Conservation (phyloP, 441 rosid species). For the Hura crepitans region DNA sequence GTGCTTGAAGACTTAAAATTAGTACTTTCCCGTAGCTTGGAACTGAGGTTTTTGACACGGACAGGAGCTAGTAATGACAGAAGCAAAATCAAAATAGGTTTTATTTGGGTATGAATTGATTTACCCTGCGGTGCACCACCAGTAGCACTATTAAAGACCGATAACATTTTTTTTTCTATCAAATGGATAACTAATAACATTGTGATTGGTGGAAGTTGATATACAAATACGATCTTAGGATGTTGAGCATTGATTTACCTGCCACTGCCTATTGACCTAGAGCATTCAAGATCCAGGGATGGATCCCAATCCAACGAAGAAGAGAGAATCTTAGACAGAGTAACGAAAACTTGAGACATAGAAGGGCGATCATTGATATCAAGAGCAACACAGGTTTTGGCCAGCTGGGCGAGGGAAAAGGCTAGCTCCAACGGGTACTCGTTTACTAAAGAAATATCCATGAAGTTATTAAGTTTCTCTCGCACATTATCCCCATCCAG, state of each 20-base stretch:
- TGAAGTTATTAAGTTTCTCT: slow-evolving; percentile 51
- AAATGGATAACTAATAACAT: neutral
- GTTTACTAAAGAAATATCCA: slow-evolving; percentile 51
- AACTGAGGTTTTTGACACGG: neutral
- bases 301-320: slow-evolving; percentile 87
- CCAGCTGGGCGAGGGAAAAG: slow-evolving; percentile 70
- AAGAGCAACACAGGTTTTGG: slow-evolving; percentile 52
- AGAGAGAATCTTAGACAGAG: slow-evolving; percentile 64
- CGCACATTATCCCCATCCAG: slow-evolving; percentile 66
- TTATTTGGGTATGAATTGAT: neutral
- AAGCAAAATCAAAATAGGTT: neutral
- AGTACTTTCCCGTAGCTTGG: neutral
- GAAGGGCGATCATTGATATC: slow-evolving; percentile 65
- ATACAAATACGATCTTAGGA: neutral
- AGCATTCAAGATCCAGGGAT: slow-evolving; percentile 50
- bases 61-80: neutral
- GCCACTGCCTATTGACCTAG: slow-evolving; percentile 38
- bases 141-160: neutral
- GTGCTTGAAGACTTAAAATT: neutral
- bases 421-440: slow-evolving; percentile 80
- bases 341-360: slow-evolving; percentile 44
- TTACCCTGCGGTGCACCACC: neutral
- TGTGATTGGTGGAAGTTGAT: neutral
- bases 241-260: slow-evolving; percentile 19
- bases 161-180: neutral